Evolutionary conservation across 2,329 filamentous ascomycete genomes (phyloP).

Genomic region (Diaporthe sp.): DNA sequence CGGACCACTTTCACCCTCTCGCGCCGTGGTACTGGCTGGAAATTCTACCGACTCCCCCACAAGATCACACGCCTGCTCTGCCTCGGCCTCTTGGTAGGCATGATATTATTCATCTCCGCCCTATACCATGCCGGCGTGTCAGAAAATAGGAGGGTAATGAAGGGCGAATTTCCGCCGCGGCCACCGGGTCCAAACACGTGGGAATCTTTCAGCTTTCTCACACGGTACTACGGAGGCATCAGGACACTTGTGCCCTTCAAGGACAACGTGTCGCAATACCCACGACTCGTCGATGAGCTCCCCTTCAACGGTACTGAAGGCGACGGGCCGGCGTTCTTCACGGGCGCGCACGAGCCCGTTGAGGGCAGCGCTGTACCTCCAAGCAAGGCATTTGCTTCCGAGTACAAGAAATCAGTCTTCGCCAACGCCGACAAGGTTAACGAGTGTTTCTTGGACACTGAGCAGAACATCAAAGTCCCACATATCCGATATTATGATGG

Average conservation of each 20-base stretch:
- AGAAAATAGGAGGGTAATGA: slow-evolving; percentile 73
- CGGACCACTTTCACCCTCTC: slow-evolving; percentile 50
- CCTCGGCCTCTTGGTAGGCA: slow-evolving; percentile 75
- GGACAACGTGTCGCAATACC: slow-evolving; percentile 86
- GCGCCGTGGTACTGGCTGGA: slow-evolving; percentile 51
- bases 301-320: slow-evolving; percentile 55
- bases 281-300: slow-evolving; percentile 73
- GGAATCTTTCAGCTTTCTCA: slow-evolving; percentile 89
- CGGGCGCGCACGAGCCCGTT: slow-evolving; percentile 46
- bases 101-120: slow-evolving; percentile 83
- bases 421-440: slow-evolving; percentile 66
- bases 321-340: slow-evolving; percentile 42
- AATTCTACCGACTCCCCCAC: slow-evolving; percentile 76
- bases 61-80: slow-evolving; percentile 85
- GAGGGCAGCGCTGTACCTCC: slow-evolving; percentile 53
- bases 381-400: slow-evolving; percentile 67
- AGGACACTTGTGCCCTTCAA: slow-evolving; percentile 75
- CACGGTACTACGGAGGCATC: slow-evolving; percentile 91
- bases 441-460: slow-evolving; percentile 84
- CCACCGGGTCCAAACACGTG: slow-evolving; percentile 78
- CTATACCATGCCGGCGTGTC: slow-evolving; percentile 81
- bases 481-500: slow-evolving; percentile 81
- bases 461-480: slow-evolving; percentile 76
- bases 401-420: slow-evolving; percentile 55
- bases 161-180: slow-evolving; percentile 70